These are phyloP conservation scores for Ophiocordyceps polyrhachis-furcata DNA, from an alignment of 2,329 filamentous ascomycete genomes.

Conservation along the genomic window DNA sequence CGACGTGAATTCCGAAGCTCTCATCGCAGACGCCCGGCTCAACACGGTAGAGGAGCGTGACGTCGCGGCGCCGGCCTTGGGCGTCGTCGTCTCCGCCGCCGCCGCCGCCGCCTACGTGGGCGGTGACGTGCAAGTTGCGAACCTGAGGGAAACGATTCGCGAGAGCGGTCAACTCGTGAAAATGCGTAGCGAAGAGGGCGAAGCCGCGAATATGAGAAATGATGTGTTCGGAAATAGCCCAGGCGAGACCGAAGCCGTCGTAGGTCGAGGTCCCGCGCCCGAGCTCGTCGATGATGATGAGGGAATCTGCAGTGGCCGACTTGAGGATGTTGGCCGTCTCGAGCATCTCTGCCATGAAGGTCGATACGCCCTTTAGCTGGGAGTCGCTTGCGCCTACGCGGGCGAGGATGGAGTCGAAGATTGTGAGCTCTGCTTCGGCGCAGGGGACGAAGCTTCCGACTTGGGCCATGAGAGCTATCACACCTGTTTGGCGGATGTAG, in stretches of 20 bases:
- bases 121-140: conserved; percentile 85
- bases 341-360: conserved; percentile 99
- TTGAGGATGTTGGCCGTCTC: conserved; percentile 98
- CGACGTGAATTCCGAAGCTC: conserved; percentile 95
- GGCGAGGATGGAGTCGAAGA: conserved; percentile 93
- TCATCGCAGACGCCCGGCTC: conserved; percentile 92
- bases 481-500: conserved; percentile 92
- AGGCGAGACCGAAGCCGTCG: conserved; percentile 95
- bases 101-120: conserved; percentile 56
- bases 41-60: conserved; percentile 92
- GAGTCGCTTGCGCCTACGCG: conserved; percentile 91
- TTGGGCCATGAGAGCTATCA: conserved; percentile 94
- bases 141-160: conserved; percentile 77
- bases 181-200: conserved; percentile 91
- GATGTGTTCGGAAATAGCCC: conserved; percentile 97
- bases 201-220: conserved; percentile 88
- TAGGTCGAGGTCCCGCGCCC: conserved; percentile 95
- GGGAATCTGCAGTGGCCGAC: conserved; percentile 79
- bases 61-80: conserved; percentile 41
- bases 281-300: conserved; percentile 97
- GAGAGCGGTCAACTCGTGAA: conserved; percentile 89
- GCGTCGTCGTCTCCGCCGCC: conserved; percentile 24
- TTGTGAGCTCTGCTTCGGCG: conserved; percentile 71
- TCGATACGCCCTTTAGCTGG: conserved; percentile 92
- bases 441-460: conserved; percentile 94